Evolutionary conservation across 352 stramenopile genomes (phyloP), one percentile per base, ranked within the genome.

Genomic region (Globisporangium canariense): DNA sequence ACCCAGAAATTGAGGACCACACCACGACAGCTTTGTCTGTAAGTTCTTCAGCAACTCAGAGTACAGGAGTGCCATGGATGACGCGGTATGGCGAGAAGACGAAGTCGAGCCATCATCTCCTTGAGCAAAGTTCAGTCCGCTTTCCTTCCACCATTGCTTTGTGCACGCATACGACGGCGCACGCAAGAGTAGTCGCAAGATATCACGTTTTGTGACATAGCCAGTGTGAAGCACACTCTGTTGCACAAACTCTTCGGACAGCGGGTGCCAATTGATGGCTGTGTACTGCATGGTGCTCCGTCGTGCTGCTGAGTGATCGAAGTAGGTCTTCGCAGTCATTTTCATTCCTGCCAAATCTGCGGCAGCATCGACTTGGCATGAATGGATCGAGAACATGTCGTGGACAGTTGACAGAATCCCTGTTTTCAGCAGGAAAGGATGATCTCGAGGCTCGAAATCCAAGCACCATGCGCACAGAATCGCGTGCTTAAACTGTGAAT

Each of bases 361-460:
- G 18, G 73, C 64, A n/a, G 76, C 69, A 13, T 89, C 71, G 2
- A 64, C 58, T 54, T 77, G 63, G 28, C 88, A 68, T 4, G 84
- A 81, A 14, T 77, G 73, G 47, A 94, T 79, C 0, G 86, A 94
- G 49, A 93, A 94, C 13, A 91, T 69, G 28, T 89, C 79, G 54
- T 92, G 83, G 2, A 94, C 45, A 2, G 77, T 86, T 9, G 75
- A 78, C 36, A 96, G 43, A n/a, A 96, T 89, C 10, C 83, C 86
- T 8, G 77, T 82, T 52, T 93, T 88, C 28, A 96, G 67, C 40
- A 96, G 67, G 49, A 89, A 94, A 28, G 83, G 77, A 50, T 96
- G 88, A 60, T 96, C 88, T 20, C 78, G 76, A 2, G 86, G 73
- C 61, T 96, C 88, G 46, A 94, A 96, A 60, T 96, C 88, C 54